Base-by-base conservation (phyloP, 129 eudicot genomes). In the Flaveria ramosissima region DNA sequence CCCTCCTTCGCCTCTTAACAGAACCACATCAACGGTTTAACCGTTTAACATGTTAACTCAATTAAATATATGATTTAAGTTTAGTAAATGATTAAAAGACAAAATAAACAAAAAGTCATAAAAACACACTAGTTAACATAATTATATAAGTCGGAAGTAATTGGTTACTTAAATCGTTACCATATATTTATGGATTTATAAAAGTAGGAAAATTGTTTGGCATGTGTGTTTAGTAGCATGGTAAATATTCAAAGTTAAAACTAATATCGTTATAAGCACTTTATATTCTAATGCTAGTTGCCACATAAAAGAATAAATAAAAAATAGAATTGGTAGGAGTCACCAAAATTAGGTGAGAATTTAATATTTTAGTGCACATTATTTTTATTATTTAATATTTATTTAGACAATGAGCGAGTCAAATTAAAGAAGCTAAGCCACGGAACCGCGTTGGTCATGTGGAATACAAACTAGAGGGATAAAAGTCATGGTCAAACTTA, bases 341-440 rank as follows among this genome's bases (percentile, higher is more conserved):
- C 69, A 30, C 23, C 69, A 63, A 63, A 36, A 32, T 63, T 63
- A 30, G 69, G 46, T 63, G 32, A 4, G 46, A 16, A 27, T 63
- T 63, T 36, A 63, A 63, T 63, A 63, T 15, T 63, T 62, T 30
- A 30, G 69, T 63, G 43, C 20, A 24, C 39, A 14, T 24, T 13
- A 59, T 56, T 8, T 8, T 45, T 9, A 45, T 19, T n/a, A 55
- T 55, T 15, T 16, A 16, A 53, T 53, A 19, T 55, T 9, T 56
- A 20, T 3, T 56, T 64, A 77, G 72, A 68, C 30, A 77, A 57
- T 41, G 71, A 60, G 76, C 52, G 55, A 61, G 77, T 78, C 82
- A 78, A 78, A 78, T 32, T 61, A 79, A 19, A 79, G 73, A 79
- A 79, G 83, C 83, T 36, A 26, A 13, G 77, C 77, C 78, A 79